Conservation (phyloP, 148 eudicot genomes). For the Vaccinium myrtillus region DNA sequence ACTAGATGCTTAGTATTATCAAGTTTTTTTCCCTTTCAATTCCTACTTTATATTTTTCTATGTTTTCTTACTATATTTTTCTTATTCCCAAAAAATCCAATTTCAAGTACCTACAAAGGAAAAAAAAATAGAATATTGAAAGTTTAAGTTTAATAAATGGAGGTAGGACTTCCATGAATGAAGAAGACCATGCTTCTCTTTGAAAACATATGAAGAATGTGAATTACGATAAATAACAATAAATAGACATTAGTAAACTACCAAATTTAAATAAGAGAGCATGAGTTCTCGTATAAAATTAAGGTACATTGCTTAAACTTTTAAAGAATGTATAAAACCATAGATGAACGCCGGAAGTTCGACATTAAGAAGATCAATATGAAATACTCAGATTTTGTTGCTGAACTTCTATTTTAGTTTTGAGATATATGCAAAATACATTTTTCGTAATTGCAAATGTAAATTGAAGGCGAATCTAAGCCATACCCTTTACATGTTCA, state of each 20-base stretch:
- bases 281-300: not conserved
- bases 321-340: not conserved
- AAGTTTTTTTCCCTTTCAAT: not conserved
- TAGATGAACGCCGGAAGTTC: not conserved
- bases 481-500: not conserved
- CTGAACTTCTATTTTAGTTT: not conserved
- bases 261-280: not conserved
- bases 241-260: not conserved
- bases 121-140: not conserved
- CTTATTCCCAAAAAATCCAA: too few species aligned
- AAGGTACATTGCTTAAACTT: not conserved
- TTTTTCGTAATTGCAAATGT: not conserved
- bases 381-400: not conserved
- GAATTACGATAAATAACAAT: too few species aligned
- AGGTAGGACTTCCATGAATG: not conserved
- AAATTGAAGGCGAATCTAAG: not conserved
- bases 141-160: not conserved
- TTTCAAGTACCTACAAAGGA: not conserved
- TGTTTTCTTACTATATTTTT: too few species aligned
- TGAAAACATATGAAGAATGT: not conserved
- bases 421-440: not conserved
- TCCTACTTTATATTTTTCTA: not conserved
- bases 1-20: not conserved
- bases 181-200: not conserved
- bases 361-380: not conserved